Evolutionary conservation across 1,139 yeast genomes (phyloP).

Genomic region (Candida glucosophila): DNA sequence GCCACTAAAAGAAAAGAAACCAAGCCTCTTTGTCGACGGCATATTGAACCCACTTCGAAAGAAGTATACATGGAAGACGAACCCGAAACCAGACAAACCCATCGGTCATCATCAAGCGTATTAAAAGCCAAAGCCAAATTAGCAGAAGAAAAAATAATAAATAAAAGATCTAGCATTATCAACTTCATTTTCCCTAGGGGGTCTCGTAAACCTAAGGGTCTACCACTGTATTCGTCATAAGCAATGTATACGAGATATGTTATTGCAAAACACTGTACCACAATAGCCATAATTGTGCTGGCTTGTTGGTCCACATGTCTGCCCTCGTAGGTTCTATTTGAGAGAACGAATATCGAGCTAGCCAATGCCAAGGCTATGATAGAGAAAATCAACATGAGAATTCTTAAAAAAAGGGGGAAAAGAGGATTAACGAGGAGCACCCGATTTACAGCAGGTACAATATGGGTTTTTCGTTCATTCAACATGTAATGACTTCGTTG

Average conservation of each 20-base stretch:
- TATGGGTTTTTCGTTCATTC: slow-evolving; percentile 52
- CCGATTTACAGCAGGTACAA: slow-evolving; percentile 53
- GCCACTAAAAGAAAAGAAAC: slow-evolving; percentile 73
- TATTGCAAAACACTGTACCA: slow-evolving; percentile 73
- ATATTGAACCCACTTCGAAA: slow-evolving; percentile 41
- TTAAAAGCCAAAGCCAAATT: slow-evolving; percentile 80
- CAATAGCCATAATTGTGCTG: slow-evolving; percentile 85
- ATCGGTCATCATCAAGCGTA: slow-evolving; percentile 67
- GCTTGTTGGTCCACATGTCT: slow-evolving; percentile 63
- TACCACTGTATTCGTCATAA: slow-evolving; percentile 84
- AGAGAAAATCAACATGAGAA: slow-evolving; percentile 56
- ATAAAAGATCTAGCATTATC: slow-evolving; percentile 68
- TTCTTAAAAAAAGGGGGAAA: slow-evolving; percentile 68
- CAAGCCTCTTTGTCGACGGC: slow-evolving; percentile 72
- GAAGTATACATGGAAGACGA: slow-evolving; percentile 4
- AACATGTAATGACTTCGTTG: slow-evolving; percentile 65
- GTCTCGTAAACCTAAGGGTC: slow-evolving; percentile 81
- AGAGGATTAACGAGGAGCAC: slow-evolving; percentile 69
- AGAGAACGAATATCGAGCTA: slow-evolving; percentile 47
- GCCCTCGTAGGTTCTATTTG: slow-evolving; percentile 30
- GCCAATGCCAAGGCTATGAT: slow-evolving; percentile 62
- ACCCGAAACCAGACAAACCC: slow-evolving; percentile 54
- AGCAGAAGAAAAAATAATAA: slow-evolving; percentile 90
- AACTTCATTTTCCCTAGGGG: slow-evolving; percentile 77
- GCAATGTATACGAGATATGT: slow-evolving; percentile 75